Evolutionary conservation across 768 basidiomycete genomes (phyloP).

Genomic region (Infundibulicybe gibba): DNA sequence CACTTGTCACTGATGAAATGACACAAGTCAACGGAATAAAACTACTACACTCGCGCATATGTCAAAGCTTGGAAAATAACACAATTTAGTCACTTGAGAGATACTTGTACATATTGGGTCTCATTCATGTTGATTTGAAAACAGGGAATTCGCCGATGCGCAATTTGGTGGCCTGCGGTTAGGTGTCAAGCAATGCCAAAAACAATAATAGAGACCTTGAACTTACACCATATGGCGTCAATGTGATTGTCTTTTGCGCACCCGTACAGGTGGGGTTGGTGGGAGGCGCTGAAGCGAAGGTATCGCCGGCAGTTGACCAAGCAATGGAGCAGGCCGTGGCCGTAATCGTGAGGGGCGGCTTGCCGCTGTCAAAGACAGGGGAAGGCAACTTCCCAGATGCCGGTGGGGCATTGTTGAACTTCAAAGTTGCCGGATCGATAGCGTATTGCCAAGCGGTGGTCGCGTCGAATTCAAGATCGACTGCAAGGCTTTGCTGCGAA

Average conservation of each 20-base stretch:
- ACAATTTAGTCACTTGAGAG: no score
- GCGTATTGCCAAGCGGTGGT: conserved; percentile 49
- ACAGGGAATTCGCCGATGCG: conserved; percentile 41
- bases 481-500: conserved; percentile 38
- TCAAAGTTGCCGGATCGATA: conserved; percentile 43
- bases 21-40: no score
- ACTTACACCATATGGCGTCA: conserved; percentile 49
- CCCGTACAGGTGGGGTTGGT: conserved; percentile 41
- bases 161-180: conserved; percentile 22
- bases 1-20: no score
- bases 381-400: conserved; percentile 34
- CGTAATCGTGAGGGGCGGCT: conserved; percentile 42
- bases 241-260: conserved; percentile 33
- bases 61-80: no score
- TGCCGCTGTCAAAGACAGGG: conserved; percentile 45
- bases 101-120: background rate
- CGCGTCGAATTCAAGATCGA: conserved; percentile 48
- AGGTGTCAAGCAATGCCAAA: background rate
- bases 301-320: conserved; percentile 44
- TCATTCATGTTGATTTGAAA: conserved; percentile 17
- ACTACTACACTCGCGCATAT: no score
- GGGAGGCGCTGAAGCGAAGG: conserved; percentile 45
- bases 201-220: background rate
- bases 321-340: conserved; percentile 47
- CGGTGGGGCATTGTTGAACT: conserved; percentile 30